Conservation (phyloP, 1,284 basidiomycete species). For the Bjerkandera adusta region DNA sequence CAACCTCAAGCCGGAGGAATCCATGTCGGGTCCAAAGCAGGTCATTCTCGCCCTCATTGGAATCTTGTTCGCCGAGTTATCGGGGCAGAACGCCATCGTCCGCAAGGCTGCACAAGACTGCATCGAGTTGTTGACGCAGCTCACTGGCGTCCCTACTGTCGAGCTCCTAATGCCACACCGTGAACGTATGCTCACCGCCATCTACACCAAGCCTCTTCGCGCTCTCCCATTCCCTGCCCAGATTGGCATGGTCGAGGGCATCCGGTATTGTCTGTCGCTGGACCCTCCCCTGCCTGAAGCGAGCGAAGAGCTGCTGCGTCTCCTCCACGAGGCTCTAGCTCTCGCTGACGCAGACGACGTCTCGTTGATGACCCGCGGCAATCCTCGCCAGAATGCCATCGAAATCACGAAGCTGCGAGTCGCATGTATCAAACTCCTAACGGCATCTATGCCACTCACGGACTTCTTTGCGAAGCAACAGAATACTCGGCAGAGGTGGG, state of each 20-base stretch:
- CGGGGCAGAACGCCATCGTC: constrained; percentile 85
- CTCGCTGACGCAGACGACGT: constrained; percentile 95
- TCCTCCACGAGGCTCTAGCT: constrained; percentile 93
- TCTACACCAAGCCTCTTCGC: constrained; percentile 96
- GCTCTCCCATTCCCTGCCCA: constrained; percentile 96
- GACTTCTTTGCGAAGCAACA: constrained; percentile 88
- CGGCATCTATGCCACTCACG: constrained; percentile 91
- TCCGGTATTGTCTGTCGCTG: constrained; percentile 88
- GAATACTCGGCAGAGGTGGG: constrained; percentile 82
- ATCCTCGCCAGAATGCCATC: constrained; percentile 76
- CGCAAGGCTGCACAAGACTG: constrained; percentile 84
- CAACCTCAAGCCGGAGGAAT: constrained; percentile 38
- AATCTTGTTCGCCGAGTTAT: constrained; percentile 89
- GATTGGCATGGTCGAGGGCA: constrained; percentile 97
- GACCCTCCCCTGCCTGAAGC: constrained; percentile 87
- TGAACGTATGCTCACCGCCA: constrained; percentile 84
- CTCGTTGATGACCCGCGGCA: constrained; percentile 73
- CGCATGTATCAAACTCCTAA: constrained; percentile 90
- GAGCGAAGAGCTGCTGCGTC: constrained; percentile 89
- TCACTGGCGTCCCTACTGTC: constrained; percentile 70
- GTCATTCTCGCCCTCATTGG: constrained; percentile 71
- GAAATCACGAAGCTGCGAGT: constrained; percentile 94
- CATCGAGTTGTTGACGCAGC: constrained; percentile 78
- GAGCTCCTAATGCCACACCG: constrained; percentile 86
- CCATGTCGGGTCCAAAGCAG: too few relatives aligned